A percentile compares a stretch with the other conserved stretches of the same genome.
Evolutionary conservation across 495 filamentous ascomycete genomes (phyloP).

Genomic region (Letharia columbiana): DNA sequence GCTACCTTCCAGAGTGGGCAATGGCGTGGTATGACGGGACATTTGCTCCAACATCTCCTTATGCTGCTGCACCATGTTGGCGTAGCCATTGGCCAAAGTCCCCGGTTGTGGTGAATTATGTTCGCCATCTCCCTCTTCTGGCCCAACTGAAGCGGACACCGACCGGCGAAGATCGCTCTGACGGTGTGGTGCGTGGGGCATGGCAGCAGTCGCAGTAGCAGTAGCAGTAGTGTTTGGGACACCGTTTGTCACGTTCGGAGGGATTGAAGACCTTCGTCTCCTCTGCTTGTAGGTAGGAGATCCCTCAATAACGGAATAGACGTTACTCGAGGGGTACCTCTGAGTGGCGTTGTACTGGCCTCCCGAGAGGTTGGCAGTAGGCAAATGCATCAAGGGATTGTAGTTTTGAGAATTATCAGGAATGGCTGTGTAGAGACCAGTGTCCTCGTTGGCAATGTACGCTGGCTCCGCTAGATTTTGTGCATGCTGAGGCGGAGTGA

Average conservation of each 20-base stretch:
- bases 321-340: constrained; percentile 63
- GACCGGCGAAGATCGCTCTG: constrained; percentile 87
- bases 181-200: constrained; percentile 52
- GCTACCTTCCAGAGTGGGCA: constrained; percentile 71
- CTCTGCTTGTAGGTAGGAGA: constrained; percentile 98
- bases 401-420: constrained; percentile 61
- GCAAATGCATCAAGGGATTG: constrained; percentile 83
- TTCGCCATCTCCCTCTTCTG: constrained; percentile 62
- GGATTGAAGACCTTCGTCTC: constrained; percentile 82
- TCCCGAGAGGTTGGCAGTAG: constrained; percentile 72
- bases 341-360: constrained; percentile 64
- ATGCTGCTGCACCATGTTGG: constrained; percentile 58
- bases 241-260: constrained; percentile 54
- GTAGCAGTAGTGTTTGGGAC: constrained; percentile 50
- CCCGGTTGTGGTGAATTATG: constrained; percentile 63
- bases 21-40: constrained; percentile 80
- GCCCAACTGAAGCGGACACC: constrained; percentile 80
- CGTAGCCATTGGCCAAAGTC: constrained; percentile 44
- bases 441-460: constrained; percentile 96
- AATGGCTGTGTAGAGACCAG: constrained; percentile 87
- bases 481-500: constrained; percentile 88
- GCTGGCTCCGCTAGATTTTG: constrained; percentile 77
- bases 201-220: constrained; percentile 36
- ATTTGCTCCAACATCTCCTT: constrained; percentile 72
- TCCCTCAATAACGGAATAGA: constrained; percentile 94